A percentile compares a stretch with the other conserved stretches of the same genome.
These are phyloP conservation scores for Coffea eugenioides DNA, from an alignment of 257 asterid species.

Conservation along the genomic window DNA sequence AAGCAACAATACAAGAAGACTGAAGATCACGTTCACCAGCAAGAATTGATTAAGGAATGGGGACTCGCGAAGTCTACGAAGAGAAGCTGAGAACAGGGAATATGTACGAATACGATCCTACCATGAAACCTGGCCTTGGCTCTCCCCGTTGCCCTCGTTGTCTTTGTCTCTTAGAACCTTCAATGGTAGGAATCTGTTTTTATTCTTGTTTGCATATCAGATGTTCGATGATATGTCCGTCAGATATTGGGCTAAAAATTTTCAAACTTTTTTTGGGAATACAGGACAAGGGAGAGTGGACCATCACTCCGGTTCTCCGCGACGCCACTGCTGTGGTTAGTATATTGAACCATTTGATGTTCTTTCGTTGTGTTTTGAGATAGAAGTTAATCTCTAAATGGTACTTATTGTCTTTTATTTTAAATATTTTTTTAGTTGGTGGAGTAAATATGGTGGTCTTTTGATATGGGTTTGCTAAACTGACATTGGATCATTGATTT, in stretches of 20 bases:
- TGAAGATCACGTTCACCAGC: no score
- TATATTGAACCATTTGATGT: neutral
- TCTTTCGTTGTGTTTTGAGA: neutral
- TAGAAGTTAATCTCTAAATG: neutral
- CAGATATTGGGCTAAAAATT: neutral
- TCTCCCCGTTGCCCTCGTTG: slow-evolving; percentile 83
- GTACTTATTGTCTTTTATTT: neutral
- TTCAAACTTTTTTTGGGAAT: neutral
- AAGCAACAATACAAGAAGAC: no score
- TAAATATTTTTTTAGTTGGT: neutral
- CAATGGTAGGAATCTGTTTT: neutral
- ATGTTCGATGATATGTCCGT: slow-evolving; percentile 29
- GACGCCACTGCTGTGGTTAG: slow-evolving; percentile 74
- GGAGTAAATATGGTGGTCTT: neutral
- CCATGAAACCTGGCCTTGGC: slow-evolving; percentile 81
- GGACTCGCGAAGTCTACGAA: slow-evolving; percentile 85
- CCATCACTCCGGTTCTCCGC: slow-evolving; percentile 57
- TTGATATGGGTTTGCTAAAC: neutral
- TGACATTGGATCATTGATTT: neutral
- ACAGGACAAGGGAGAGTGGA: slow-evolving; percentile 62
- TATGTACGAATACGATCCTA: slow-evolving; percentile 61
- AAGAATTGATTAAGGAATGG: slow-evolving; percentile 31
- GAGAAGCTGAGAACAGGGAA: slow-evolving; percentile 67
- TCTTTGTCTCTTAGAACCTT: slow-evolving; percentile 54
- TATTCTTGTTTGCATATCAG: neutral